Evolutionary conservation across 352 stramenopile species (phyloP).

Genomic region (Pythium oligandrum): DNA sequence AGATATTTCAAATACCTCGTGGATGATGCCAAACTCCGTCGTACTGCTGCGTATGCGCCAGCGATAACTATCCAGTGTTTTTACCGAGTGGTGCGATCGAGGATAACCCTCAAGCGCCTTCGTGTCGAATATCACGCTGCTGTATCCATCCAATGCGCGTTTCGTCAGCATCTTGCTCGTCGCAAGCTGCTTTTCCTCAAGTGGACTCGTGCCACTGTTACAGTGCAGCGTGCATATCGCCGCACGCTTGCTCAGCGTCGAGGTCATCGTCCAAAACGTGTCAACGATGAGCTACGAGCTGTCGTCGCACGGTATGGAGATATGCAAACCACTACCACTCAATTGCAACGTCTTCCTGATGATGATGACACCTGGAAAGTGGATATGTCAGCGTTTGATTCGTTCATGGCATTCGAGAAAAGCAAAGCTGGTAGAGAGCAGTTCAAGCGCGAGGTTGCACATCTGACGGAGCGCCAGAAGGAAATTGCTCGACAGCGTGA

Average conservation of each 20-base stretch:
- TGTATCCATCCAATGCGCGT: conserved; percentile 58
- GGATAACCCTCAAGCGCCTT: conserved; percentile 20
- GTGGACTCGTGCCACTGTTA: conserved; percentile 41
- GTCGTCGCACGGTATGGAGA: conserved; percentile 37
- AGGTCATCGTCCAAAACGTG: conserved; percentile 26
- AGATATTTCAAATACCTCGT: conserved; percentile 57
- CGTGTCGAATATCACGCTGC: conserved; percentile 28
- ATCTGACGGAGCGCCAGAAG: conserved; percentile 30
- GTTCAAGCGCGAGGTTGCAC: conserved; percentile 40
- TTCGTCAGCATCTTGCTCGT: conserved; percentile 59
- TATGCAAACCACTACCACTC: conserved; percentile 5
- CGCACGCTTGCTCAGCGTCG: conserved; percentile 32
- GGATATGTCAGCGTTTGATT: conserved; percentile 53
- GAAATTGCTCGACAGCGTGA: conserved; percentile 38
- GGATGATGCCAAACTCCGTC: conserved; percentile 22
- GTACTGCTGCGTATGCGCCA: conserved; percentile 9
- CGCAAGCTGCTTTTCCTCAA: conserved; percentile 38
- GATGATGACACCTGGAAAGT: conserved; percentile 23
- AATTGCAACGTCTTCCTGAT: neutral
- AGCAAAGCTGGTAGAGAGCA: conserved; percentile 49
- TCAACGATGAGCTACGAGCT: conserved; percentile 44
- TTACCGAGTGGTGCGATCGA: conserved; percentile 26
- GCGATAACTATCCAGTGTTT: conserved; percentile 46
- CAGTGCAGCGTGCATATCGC: conserved; percentile 59
- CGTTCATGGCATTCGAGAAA: conserved; percentile 45